Evolutionary conservation across 1,284 basidiomycete genomes (phyloP), one percentile per base, ranked within the genome.

Genomic region (Moesziomyces parantarcticus): DNA sequence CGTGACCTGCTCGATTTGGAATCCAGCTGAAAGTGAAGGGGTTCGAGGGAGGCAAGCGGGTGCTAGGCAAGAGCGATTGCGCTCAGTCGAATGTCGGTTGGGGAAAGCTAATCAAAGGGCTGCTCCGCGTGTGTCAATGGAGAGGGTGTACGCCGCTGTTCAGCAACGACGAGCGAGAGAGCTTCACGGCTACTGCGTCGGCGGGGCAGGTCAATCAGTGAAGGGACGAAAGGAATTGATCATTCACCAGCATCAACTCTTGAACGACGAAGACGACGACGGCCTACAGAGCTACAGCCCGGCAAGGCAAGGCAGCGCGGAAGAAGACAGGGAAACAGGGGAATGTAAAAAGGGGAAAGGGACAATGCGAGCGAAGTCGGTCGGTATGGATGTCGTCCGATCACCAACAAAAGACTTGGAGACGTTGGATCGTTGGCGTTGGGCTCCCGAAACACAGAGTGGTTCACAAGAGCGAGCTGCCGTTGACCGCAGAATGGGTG

Each of bases 191-290:
- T 43, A 53, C 51, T 52, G 52, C 25, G 46, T 56, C 66, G 46
- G 49, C 66, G 46, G 49, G 42, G 32, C 44, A 57, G 53, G 59
- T 51, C 66, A 69, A 68, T 68, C 65, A 58, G 65, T 39, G 46
- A 34, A n/a, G 25, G 44, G 39, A 66, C 68, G 58, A 66, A 71
- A 71, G 39, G 50, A 52, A 61, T 66, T 66, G 62, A 71, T 65
- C 62, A 71, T 71, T 71, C 68, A 71, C 62, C 68, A 71, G 51
- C 62, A 71, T 66, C 61, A 61, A 70, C 61, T 64, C 58, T 55
- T 40, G 49, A 43, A 50, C 25, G 44, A 41, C 50, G 41, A 44
- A 48, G 32, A 39, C 36, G 36, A 41, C n/a, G 22, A 46, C 45
- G 56, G 58, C 26, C 20, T 71, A 64, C 67, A 65, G 46, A 52